A percentile compares a stretch with the other conserved stretches of the same genome.
These are phyloP conservation scores for Avena eriantha DNA, from an alignment of 176 grass and related monocot species.

Conservation along the genomic window DNA sequence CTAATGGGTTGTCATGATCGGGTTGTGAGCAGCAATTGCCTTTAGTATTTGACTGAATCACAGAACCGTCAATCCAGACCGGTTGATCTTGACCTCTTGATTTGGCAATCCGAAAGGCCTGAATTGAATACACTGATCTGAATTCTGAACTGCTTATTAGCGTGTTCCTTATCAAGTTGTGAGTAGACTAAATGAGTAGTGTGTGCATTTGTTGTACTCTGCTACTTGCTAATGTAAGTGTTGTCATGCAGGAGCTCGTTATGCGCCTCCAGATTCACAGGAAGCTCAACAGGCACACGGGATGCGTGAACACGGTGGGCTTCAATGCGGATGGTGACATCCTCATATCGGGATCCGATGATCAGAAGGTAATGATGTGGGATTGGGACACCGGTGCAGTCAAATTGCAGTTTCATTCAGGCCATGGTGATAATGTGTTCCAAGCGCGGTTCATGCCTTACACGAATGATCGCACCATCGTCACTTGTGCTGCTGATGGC, in stretches of 20 bases:
- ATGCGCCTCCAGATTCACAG: constrained; percentile 66
- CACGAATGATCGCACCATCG: constrained; percentile 63
- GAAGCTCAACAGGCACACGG: constrained; percentile 68
- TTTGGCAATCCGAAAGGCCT: background rate
- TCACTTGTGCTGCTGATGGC: constrained; percentile 90
- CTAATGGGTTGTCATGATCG: constrained; percentile 7
- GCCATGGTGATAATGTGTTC: constrained; percentile 75
- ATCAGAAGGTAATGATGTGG: constrained; percentile 80
- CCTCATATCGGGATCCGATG: constrained; percentile 83
- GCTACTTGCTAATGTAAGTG: constrained; percentile 29
- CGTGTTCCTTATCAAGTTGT: background rate
- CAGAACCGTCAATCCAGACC: background rate
- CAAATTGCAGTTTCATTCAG: constrained; percentile 80
- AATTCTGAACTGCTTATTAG: background rate
- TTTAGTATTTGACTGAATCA: background rate
- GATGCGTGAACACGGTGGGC: constrained; percentile 81
- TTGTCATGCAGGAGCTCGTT: constrained; percentile 67
- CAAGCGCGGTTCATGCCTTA: constrained; percentile 89
- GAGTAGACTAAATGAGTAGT: background rate
- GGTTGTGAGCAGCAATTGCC: background rate
- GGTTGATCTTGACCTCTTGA: background rate
- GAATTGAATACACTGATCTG: background rate
- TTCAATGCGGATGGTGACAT: constrained; percentile 71
- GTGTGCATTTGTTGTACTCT: background rate
- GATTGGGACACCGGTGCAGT: constrained; percentile 65